Conservation (phyloP, 176 grass and related monocot genomes). For the Oryza officinalis region DNA sequence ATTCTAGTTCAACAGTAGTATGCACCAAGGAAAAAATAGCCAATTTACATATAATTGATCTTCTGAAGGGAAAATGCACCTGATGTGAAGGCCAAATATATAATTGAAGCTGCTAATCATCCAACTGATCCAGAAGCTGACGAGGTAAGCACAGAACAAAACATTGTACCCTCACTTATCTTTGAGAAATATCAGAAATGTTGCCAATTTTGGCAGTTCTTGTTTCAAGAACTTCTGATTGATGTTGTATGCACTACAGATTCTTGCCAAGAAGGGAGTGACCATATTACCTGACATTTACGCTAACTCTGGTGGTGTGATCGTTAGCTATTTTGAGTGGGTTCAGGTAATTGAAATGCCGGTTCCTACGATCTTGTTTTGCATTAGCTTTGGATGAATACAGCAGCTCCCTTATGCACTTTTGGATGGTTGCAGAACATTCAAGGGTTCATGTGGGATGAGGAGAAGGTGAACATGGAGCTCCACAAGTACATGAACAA, state of each 20-base stretch:
- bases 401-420: conserved; percentile 4
- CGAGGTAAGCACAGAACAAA: conserved; percentile 52
- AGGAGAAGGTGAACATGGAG: conserved; percentile 94
- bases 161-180: background rate
- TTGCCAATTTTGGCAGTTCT: background rate
- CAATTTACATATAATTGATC: conserved; percentile 25
- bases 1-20: background rate
- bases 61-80: conserved; percentile 81
- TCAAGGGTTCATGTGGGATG: conserved; percentile 99
- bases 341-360: conserved; percentile 74
- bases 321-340: conserved; percentile 98
- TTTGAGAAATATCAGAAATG: conserved; percentile 2
- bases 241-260: conserved; percentile 45
- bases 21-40: conserved; percentile 4
- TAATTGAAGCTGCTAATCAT: conserved; percentile 97
- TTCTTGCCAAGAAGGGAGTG: conserved; percentile 86
- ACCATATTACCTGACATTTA: conserved; percentile 91
- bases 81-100: conserved; percentile 88
- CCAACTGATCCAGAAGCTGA: conserved; percentile 97
- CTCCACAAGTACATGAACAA: conserved; percentile 91
- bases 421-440: conserved; percentile 66
- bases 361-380: background rate
- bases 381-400: conserved; percentile 15
- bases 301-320: conserved; percentile 92
- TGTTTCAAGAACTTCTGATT: conserved; percentile 11